Conservation (phyloP, 75 land plant genomes). For the Cupressus sempervirens region DNA sequence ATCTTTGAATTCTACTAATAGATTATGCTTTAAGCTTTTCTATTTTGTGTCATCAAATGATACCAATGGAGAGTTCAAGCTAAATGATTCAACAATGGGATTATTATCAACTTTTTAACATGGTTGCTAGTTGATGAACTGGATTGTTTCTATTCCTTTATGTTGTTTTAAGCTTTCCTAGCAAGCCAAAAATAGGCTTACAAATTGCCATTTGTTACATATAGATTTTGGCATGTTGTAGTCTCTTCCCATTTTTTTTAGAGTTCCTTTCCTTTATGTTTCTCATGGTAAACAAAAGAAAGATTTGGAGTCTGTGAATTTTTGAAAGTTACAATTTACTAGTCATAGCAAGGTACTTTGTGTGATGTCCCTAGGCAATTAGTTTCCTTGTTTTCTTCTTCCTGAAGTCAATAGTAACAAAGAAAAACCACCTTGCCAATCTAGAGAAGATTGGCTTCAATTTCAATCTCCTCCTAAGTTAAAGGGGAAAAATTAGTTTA, state of each 20-base stretch:
- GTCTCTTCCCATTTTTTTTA: not conserved
- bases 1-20: too few relatives aligned
- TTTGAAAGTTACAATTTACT: constrained; percentile 43
- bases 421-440: constrained; percentile 55
- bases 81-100: not conserved
- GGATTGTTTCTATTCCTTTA: not conserved
- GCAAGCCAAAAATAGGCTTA: not conserved
- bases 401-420: constrained; percentile 57
- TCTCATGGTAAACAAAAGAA: not conserved
- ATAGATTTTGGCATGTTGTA: not conserved
- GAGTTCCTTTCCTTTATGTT: not conserved
- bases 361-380: constrained; percentile 69
- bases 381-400: constrained; percentile 54
- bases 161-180: not conserved
- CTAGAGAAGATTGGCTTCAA: constrained; percentile 54
- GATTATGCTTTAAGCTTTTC: not conserved
- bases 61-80: not conserved
- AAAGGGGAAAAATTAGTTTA: not conserved
- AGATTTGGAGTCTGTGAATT: not conserved
- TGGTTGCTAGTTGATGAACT: not conserved
- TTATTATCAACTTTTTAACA: not conserved
- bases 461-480: constrained; percentile 69
- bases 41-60: too few relatives aligned
- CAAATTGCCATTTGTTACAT: not conserved
- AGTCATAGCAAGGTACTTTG: constrained; percentile 60